Evolutionary conservation across 148 eudicot genomes (phyloP).

Genomic region (Silene latifolia): DNA sequence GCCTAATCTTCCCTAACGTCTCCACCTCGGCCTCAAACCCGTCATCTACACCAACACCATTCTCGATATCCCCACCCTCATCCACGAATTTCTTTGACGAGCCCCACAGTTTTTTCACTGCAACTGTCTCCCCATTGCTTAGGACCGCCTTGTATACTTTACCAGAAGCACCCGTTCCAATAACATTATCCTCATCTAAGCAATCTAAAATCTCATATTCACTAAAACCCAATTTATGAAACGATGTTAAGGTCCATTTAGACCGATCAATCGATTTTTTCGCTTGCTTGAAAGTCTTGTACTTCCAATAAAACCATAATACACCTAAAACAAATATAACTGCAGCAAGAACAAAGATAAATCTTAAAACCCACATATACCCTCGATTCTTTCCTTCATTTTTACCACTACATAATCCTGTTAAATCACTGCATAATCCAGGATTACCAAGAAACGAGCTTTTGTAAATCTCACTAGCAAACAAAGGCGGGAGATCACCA

Average conservation of each 20-base stretch:
- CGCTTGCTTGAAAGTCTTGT: conserved; percentile 40
- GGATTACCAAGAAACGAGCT: conserved; percentile 72
- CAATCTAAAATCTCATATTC: conserved; percentile 75
- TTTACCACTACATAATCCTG: conserved; percentile 38
- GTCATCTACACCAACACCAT: conserved; percentile 23
- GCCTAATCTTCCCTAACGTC: conserved; percentile 85
- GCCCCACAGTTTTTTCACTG: conserved; percentile 73
- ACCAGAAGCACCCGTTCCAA: conserved; percentile 81
- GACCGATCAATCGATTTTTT: conserved; percentile 48
- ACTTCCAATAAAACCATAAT: conserved; percentile 57
- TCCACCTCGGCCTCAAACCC: conserved; percentile 88
- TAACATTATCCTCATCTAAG: conserved; percentile 81
- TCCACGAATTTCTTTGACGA: conserved; percentile 30
- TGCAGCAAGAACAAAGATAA: conserved; percentile 54
- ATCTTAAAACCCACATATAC: conserved; percentile 56
- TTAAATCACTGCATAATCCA: conserved; percentile 33
- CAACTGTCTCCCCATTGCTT: conserved; percentile 74
- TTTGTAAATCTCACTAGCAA: conserved; percentile 49
- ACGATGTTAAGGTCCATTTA: conserved; percentile 85
- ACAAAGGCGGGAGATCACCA: conserved; percentile 61
- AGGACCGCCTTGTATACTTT: conserved; percentile 87
- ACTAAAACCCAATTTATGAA: conserved; percentile 78
- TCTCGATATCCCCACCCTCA: conserved; percentile 19
- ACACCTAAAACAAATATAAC: conserved; percentile 52
- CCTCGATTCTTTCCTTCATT: conserved; percentile 29